Evolutionary conservation across 129 eudicot species (phyloP).

Genomic region (Pseudognaphalium luteoalbum): DNA sequence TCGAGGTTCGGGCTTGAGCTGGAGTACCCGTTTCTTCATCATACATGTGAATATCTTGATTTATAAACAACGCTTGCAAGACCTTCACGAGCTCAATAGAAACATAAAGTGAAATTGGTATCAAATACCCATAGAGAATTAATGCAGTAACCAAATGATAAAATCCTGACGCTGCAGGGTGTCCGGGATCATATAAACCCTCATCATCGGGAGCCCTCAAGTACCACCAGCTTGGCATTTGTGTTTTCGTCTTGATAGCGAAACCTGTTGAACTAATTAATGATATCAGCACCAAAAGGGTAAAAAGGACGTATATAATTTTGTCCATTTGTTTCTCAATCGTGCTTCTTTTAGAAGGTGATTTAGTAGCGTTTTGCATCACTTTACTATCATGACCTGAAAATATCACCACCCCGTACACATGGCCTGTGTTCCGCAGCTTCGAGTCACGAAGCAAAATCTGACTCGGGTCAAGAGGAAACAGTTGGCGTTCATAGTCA

Average conservation of each 20-base stretch:
- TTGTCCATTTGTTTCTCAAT: constrained; percentile 95
- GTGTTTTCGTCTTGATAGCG: constrained; percentile 60
- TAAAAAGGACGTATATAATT: constrained; percentile 84
- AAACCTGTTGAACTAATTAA: constrained; percentile 76
- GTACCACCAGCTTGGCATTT: constrained; percentile 93
- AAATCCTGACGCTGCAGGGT: constrained; percentile 63
- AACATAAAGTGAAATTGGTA: constrained; percentile 93
- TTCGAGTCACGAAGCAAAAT: constrained; percentile 92
- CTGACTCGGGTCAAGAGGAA: constrained; percentile 86
- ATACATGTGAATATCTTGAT: constrained; percentile 81
- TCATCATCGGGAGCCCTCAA: constrained; percentile 51
- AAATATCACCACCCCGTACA: constrained; percentile 88
- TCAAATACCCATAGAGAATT: constrained; percentile 86
- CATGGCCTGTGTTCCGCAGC: constrained; percentile 79
- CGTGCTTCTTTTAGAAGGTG: constrained; percentile 94
- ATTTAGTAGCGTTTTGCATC: constrained; percentile 92
- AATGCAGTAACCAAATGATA: constrained; percentile 88
- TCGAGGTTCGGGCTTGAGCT: constrained; percentile 95
- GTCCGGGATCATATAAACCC: constrained; percentile 48
- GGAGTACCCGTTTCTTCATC: constrained; percentile 95
- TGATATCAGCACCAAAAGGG: constrained; percentile 78
- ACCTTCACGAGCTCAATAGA: constrained; percentile 97
- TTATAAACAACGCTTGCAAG: constrained; percentile 87
- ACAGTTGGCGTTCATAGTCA: constrained; percentile 71
- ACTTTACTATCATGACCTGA: constrained; percentile 96